Conservation (phyloP, 2,329 filamentous ascomycete species). For the Neoscytalidium dimidiatum region DNA sequence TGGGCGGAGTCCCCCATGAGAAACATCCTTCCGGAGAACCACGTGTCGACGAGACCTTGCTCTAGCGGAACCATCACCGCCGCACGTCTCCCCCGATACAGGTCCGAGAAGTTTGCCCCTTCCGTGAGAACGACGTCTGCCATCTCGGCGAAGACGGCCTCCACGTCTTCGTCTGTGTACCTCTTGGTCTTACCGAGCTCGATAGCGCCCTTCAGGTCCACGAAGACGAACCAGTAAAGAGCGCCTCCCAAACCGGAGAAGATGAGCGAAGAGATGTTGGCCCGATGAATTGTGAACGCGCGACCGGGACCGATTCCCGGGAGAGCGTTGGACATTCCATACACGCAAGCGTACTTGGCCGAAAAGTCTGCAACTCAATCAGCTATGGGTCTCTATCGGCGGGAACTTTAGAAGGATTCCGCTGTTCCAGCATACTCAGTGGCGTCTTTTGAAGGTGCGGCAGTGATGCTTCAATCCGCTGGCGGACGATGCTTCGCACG, state of each 20-base stretch:
- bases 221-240: conserved; percentile 29
- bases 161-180: conserved; percentile 36
- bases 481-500: conserved; percentile 7
- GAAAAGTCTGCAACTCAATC: conserved; percentile 18
- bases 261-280: conserved; percentile 21
- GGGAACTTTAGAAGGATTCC: conserved; percentile 3
- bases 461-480: conserved; percentile 10
- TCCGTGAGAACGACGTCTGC: conserved; percentile 31
- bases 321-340: not conserved
- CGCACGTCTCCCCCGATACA: conserved; percentile 31
- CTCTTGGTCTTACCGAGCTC: conserved; percentile 25
- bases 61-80: conserved; percentile 33
- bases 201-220: conserved; percentile 29
- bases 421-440: conserved; percentile 6
- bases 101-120: conserved; percentile 34
- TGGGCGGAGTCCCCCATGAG: conserved; percentile 46
- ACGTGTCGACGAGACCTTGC: conserved; percentile 41
- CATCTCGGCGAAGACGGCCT: conserved; percentile 28
- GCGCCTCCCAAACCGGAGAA: conserved; percentile 23
- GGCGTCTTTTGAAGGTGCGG: not conserved
- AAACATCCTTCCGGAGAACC: conserved; percentile 42
- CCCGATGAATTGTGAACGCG: conserved; percentile 19
- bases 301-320: conserved; percentile 6
- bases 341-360: conserved; percentile 10
- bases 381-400: conserved; percentile 20